Conservation (phyloP, 768 basidiomycete genomes). For the Podaxis carcinomalis region DNA sequence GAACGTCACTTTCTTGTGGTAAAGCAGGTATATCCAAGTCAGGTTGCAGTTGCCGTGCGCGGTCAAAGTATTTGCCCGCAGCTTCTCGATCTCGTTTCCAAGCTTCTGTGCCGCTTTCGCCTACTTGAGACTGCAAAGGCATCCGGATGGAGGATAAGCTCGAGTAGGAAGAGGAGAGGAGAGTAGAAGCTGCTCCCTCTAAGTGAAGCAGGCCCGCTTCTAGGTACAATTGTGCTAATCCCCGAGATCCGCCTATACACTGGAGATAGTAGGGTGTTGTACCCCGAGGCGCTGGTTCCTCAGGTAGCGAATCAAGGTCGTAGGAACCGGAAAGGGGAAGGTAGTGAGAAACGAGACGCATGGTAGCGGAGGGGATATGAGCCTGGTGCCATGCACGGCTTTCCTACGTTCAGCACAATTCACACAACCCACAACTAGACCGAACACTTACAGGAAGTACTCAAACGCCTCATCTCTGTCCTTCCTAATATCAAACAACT, state of each 20-base stretch:
- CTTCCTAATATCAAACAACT: conserved; percentile 70
- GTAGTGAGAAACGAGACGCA: conserved; percentile 74
- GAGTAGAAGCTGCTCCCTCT: conserved; percentile 72
- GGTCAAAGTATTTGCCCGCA: conserved; percentile 69
- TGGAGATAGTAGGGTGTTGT: conserved; percentile 59
- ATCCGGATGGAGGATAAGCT: conserved; percentile 76
- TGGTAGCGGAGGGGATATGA: conserved; percentile 69
- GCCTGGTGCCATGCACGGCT: conserved; percentile 84
- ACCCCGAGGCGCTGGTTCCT: conserved; percentile 42
- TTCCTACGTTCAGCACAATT: conserved; percentile 4
- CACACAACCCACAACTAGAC: not conserved
- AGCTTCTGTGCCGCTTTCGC: conserved; percentile 59
- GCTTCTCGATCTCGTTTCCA: conserved; percentile 74
- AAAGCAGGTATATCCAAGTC: conserved; percentile 67
- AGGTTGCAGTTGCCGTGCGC: conserved; percentile 56
- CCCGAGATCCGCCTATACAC: conserved; percentile 60
- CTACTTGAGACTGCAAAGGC: conserved; percentile 44
- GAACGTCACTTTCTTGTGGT: conserved; percentile 39
- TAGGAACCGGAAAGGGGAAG: conserved; percentile 51
- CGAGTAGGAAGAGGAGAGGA: conserved; percentile 70
- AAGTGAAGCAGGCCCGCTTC: conserved; percentile 77
- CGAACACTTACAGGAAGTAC: conserved; percentile 61
- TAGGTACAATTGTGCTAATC: conserved; percentile 71
- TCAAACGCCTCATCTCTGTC: conserved; percentile 78
- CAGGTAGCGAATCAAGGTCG: conserved; percentile 25